phyloP scores from a whole-genome alignment of 305 asterid genomes.

The Fraxinus floribunda region DNA sequence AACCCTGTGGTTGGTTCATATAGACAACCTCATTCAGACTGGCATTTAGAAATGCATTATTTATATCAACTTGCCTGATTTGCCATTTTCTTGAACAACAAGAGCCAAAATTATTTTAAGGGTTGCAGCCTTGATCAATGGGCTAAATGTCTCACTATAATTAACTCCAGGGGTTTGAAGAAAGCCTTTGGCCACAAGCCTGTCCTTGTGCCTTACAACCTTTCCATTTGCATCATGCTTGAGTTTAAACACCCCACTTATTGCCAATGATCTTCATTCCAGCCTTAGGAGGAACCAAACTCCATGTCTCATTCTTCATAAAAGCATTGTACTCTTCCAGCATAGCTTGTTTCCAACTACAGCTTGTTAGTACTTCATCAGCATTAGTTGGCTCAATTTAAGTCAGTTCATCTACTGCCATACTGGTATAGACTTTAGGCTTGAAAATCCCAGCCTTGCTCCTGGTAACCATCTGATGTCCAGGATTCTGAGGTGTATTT shows the following conservation, averaged over 20 bases:
- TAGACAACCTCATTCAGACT: not conserved
- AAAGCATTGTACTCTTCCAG: not conserved
- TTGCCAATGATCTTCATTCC: not conserved
- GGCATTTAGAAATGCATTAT: not conserved
- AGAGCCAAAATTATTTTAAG: not conserved
- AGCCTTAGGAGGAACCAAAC: not conserved
- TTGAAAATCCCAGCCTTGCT: no score
- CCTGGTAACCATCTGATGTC: not conserved
- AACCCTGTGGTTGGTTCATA: not conserved
- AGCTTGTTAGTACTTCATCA: not conserved
- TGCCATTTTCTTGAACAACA: not conserved
- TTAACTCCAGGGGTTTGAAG: not conserved
- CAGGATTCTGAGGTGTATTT: no score
- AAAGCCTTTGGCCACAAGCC: not conserved
- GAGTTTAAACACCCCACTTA: not conserved
- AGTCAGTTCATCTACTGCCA: not conserved
- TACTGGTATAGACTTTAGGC: not conserved
- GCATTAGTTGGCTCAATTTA: not conserved
- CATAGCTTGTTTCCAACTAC: not conserved
- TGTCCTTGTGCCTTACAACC: not conserved
- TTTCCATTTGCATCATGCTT: not conserved
- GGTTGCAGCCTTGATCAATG: not conserved
- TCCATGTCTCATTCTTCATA: not conserved
- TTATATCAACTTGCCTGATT: not conserved
- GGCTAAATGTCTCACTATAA: not conserved